Evolutionary conservation across 345 rosid genomes (phyloP).

Genomic region (Syzygium oleosum): DNA sequence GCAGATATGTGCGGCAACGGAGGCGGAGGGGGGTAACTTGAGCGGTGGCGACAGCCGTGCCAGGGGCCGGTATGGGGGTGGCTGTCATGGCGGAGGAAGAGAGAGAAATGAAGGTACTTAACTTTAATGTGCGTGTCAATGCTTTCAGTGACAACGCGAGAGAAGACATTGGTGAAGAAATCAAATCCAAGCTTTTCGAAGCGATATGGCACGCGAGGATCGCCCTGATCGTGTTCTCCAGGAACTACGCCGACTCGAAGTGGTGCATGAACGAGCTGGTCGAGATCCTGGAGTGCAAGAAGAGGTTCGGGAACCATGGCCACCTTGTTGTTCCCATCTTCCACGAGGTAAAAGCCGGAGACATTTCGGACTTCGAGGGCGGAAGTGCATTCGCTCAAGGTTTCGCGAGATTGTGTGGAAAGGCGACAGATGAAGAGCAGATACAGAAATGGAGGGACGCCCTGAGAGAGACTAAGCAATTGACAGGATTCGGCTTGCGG

Average conservation of each 20-base stretch:
- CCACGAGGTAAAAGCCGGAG: neutral
- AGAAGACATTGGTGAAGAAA: neutral
- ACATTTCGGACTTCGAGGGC: neutral
- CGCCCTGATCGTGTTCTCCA: neutral
- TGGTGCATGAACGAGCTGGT: slow-evolving; percentile 1
- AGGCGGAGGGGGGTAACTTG: neutral
- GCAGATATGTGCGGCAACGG: too few species aligned
- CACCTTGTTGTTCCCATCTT: neutral
- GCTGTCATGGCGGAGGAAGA: neutral
- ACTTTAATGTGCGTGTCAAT: neutral
- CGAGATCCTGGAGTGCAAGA: neutral
- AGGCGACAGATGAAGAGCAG: neutral
- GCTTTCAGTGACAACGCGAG: neutral
- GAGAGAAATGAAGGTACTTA: neutral
- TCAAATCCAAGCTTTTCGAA: neutral
- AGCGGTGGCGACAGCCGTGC: neutral
- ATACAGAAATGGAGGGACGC: neutral
- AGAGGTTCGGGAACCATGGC: neutral
- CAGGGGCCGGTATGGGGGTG: neutral
- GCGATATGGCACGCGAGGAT: neutral
- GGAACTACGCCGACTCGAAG: neutral
- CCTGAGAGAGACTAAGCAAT: neutral
- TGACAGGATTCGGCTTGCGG: neutral
- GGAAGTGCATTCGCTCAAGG: neutral
- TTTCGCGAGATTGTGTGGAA: neutral